Percentiles rank a stretch among this genome's conserved stretches.
phyloP scores from a whole-genome alignment of 148 eudicot genomes.

The Chenopodium berlandieri region DNA sequence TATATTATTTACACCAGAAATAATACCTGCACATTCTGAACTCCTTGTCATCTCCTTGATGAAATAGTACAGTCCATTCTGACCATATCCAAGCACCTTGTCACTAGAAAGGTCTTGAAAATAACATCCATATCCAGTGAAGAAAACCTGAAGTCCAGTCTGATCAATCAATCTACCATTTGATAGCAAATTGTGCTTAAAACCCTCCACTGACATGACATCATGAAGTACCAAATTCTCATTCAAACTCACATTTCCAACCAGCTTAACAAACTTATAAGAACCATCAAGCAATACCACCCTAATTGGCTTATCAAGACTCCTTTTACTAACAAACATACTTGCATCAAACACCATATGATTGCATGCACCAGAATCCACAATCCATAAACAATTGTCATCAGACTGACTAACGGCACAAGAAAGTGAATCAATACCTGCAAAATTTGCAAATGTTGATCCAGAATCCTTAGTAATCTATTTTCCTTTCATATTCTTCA shows the following conservation, averaged over 20 bases:
- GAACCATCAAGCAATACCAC: background rate
- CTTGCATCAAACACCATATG: background rate
- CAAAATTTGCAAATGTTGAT: too few relatives aligned
- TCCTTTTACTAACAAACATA: rapidly evolving
- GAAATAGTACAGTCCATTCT: too few relatives aligned
- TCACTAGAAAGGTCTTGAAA: background rate
- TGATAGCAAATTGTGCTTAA: background rate
- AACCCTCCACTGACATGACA: background rate
- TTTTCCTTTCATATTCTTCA: background rate
- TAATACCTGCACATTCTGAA: too few relatives aligned
- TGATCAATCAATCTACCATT: background rate
- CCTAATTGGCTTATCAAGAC: background rate
- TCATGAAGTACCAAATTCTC: background rate
- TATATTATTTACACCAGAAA: too few relatives aligned
- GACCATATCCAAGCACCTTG: too few relatives aligned
- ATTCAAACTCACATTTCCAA: background rate
- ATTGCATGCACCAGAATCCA: background rate
- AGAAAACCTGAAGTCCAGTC: background rate
- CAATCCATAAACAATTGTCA: background rate
- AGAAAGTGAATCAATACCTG: too few relatives aligned
- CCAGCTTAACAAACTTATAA: background rate
- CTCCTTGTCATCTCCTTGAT: too few relatives aligned
- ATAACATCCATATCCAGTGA: background rate
- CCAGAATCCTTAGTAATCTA: background rate
- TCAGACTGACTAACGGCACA: too few relatives aligned